Percentiles rank a stretch among this genome's conserved stretches.
Evolutionary conservation across 2,329 filamentous ascomycete genomes (phyloP).

Genomic region (Penicillium sp.): DNA sequence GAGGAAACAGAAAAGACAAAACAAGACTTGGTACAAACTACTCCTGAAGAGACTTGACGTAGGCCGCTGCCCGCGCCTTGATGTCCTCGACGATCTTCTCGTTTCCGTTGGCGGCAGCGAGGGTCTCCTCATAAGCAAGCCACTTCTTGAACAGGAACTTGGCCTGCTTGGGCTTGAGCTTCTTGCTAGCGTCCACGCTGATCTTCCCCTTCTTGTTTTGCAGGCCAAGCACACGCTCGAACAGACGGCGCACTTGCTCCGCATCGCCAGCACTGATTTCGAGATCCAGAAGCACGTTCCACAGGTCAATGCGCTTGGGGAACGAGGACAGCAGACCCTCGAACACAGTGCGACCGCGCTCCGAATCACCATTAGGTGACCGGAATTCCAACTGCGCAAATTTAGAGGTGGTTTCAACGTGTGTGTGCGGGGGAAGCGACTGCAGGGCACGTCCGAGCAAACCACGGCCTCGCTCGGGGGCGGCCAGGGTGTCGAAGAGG

Average conservation of each 20-base stretch:
- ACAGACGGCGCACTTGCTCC: slow-evolving; percentile 71
- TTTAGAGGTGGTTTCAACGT: slow-evolving; percentile 75
- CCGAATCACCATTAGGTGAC: slow-evolving; percentile 75
- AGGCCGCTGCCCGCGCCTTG: slow-evolving; percentile 68
- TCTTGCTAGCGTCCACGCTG: slow-evolving; percentile 50
- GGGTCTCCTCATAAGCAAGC: slow-evolving; percentile 80
- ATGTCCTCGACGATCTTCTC: slow-evolving; percentile 69
- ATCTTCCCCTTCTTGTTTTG: slow-evolving; percentile 43
- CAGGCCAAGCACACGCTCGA: slow-evolving; percentile 67
- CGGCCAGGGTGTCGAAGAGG: slow-evolving; percentile 70
- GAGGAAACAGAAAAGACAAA: slow-evolving; percentile 2
- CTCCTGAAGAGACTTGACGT: slow-evolving; percentile 53
- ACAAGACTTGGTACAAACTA: slow-evolving; percentile 7
- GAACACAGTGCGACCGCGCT: slow-evolving; percentile 92
- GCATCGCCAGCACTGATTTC: slow-evolving; percentile 65
- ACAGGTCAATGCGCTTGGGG: slow-evolving; percentile 87
- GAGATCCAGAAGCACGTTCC: slow-evolving; percentile 87
- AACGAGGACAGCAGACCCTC: slow-evolving; percentile 80
- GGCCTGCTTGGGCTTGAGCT: slow-evolving; percentile 77
- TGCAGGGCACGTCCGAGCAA: slow-evolving; percentile 83
- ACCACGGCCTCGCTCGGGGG: slow-evolving; percentile 71
- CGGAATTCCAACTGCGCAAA: slow-evolving; percentile 93
- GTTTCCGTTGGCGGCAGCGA: slow-evolving; percentile 55
- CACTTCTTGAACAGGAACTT: slow-evolving; percentile 89
- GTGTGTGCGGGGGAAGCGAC: slow-evolving; percentile 68